These are phyloP conservation scores for Amauroascus niger DNA, from an alignment of 2,329 filamentous ascomycete species.

Conservation along the genomic window DNA sequence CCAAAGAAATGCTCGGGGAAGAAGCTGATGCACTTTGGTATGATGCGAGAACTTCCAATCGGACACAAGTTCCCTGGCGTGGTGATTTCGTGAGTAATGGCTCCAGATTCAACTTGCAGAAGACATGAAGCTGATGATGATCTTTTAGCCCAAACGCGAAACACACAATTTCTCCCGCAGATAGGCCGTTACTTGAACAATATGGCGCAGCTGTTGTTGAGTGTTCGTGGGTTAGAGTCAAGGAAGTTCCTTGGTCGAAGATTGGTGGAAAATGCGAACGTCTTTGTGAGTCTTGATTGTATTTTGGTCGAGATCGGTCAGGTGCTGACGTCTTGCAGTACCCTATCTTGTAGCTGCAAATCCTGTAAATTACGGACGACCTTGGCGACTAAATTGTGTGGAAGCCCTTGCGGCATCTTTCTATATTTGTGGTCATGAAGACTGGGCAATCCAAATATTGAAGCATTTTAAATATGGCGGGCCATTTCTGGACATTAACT, in stretches of 20 bases:
- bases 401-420: constrained; percentile 91
- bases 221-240: constrained; percentile 88
- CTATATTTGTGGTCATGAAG: constrained; percentile 78
- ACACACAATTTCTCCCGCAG: constrained; percentile 69
- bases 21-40: constrained; percentile 76
- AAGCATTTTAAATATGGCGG: constrained; percentile 79
- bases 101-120: background rate
- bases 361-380: constrained; percentile 91
- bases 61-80: constrained; percentile 88
- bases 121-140: constrained; percentile 3
- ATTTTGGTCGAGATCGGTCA: background rate
- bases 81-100: constrained; percentile 59
- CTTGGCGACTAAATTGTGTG: constrained; percentile 90
- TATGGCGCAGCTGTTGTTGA: constrained; percentile 93
- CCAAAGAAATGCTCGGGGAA: constrained; percentile 95
- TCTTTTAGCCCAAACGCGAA: constrained; percentile 67
- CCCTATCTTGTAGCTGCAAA: constrained; percentile 96
- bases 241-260: constrained; percentile 80
- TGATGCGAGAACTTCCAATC: constrained; percentile 87
- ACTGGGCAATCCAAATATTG: constrained; percentile 81
- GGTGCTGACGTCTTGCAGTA: constrained; percentile 36
- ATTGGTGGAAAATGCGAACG: constrained; percentile 92
- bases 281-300: constrained; percentile 41
- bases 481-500: constrained; percentile 86
- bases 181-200: constrained; percentile 70